Evolutionary conservation across 371 early-diverging fungal species (phyloP).

Genomic region (Mortierella sp.): DNA sequence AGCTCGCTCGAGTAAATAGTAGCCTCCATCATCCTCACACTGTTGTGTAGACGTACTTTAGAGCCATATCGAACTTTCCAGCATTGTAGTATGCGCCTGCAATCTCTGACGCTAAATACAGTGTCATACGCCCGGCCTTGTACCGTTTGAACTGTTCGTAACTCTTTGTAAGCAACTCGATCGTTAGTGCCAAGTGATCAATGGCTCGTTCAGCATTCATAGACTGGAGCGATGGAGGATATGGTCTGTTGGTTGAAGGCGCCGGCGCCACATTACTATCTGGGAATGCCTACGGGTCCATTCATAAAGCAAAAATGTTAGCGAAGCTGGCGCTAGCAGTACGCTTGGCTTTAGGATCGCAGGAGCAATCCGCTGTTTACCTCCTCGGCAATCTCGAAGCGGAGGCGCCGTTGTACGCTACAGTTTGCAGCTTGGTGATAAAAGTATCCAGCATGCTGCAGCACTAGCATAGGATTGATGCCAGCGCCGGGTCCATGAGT

Average conservation of each 20-base stretch:
- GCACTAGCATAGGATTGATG: slow-evolving; percentile 70
- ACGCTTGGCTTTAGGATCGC: neutral
- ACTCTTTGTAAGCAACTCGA: slow-evolving; percentile 87
- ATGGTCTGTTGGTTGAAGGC: slow-evolving; percentile 13
- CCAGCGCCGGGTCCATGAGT: slow-evolving; percentile 55
- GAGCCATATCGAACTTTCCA: slow-evolving; percentile 87
- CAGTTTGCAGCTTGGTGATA: slow-evolving; percentile 86
- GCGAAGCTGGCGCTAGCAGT: neutral
- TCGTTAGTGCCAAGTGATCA: slow-evolving; percentile 78
- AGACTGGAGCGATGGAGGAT: slow-evolving; percentile 48
- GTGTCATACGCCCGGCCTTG: slow-evolving; percentile 82
- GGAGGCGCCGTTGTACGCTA: slow-evolving; percentile 77
- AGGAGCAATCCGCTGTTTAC: neutral
- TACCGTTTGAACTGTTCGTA: slow-evolving; percentile 89
- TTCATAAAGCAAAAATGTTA: neutral
- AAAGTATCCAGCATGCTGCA: slow-evolving; percentile 91
- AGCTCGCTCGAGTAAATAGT: neutral
- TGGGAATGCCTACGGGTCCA: slow-evolving; percentile 20
- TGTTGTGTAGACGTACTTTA: slow-evolving; percentile 65
- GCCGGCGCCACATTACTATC: slow-evolving; percentile 32
- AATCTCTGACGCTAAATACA: slow-evolving; percentile 89
- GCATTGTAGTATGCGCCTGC: slow-evolving; percentile 84
- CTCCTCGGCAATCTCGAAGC: slow-evolving; percentile 64
- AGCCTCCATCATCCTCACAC: neutral
- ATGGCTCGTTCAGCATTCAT: slow-evolving; percentile 64